These are phyloP conservation scores for Populus nigra DNA, from an alignment of 345 rosid genomes.

Conservation along the genomic window DNA sequence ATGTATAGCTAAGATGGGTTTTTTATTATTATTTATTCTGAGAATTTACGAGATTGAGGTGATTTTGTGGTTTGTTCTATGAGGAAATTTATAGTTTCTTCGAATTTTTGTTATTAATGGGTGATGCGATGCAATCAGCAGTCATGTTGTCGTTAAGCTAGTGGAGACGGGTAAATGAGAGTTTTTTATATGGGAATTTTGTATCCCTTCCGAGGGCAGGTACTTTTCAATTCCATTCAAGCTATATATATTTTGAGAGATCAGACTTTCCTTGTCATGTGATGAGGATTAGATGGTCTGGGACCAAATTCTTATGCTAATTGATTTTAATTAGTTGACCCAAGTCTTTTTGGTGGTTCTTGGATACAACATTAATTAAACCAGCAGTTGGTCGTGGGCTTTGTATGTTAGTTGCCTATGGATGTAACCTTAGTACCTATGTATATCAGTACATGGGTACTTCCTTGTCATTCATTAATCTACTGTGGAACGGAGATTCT, in stretches of 20 bases:
- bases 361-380: background rate
- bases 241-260: no score
- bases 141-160: no score
- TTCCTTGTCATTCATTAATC: no score
- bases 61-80: background rate
- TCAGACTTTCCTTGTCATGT: no score
- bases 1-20: no score
- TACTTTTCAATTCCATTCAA: no score
- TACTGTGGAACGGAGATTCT: no score
- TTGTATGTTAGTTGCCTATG: no score
- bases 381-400: background rate
- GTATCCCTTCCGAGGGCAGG: background rate
- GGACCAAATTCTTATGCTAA: background rate
- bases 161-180: background rate
- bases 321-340: background rate
- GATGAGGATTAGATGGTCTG: background rate
- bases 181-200: background rate
- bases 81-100: no score
- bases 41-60: background rate
- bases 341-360: background rate
- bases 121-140: background rate
- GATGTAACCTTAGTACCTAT: no score
- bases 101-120: background rate
- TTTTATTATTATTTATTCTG: no score
- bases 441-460: no score